Evolutionary conservation across 495 filamentous ascomycete genomes (phyloP), one percentile per base, ranked within the genome.

Genomic region (Letharia columbiana): DNA sequence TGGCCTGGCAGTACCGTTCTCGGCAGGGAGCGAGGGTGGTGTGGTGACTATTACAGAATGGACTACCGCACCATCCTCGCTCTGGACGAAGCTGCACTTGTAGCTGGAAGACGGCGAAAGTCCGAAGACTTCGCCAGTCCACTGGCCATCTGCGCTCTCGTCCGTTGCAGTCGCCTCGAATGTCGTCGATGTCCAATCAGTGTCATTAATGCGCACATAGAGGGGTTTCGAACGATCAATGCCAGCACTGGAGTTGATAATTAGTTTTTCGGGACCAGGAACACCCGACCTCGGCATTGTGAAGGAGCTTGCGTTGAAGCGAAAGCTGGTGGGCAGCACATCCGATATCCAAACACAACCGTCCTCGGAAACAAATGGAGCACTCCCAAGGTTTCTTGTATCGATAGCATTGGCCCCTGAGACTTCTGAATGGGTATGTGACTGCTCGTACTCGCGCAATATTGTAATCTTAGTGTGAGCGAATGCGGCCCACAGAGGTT

Each of bases 401-500:
- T 93, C 90, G 62, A 86, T 91, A 66, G 85, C 88, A 75, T 90
- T 82, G 71, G 88, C 82, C 74, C 89, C 83, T 62, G 82, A 79
- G 67, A 89, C 87, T 80, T 96, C 80, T 42, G 86, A 86, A 57
- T 89, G 80, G 45, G 88, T 85, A 74, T 91, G 87, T 63, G 89
- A 90, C 76, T 92, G 85, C 73, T 96, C 91, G 73, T 91, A 92
- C 79, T 96, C 92, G 72, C 94, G 92, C 72, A 92, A 86, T 72
- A 96, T 88, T 56, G 92, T 92, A 70, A 96, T 91, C 76, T 96
- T 97, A 63, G 90, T 95, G 75, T 90, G 94, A 39, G 92, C 92
- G 66, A 96, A 84, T 15, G 92, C 92, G 62, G 92, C 91, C 92
- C 92, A 97, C 63, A 97, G 85, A 54, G 92, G 92, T 78, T 97